A percentile compares a stretch with the other conserved stretches of the same genome.
Evolutionary conservation across 805 yeast genomes (phyloP).

Genomic region (Millerago galiae): DNA sequence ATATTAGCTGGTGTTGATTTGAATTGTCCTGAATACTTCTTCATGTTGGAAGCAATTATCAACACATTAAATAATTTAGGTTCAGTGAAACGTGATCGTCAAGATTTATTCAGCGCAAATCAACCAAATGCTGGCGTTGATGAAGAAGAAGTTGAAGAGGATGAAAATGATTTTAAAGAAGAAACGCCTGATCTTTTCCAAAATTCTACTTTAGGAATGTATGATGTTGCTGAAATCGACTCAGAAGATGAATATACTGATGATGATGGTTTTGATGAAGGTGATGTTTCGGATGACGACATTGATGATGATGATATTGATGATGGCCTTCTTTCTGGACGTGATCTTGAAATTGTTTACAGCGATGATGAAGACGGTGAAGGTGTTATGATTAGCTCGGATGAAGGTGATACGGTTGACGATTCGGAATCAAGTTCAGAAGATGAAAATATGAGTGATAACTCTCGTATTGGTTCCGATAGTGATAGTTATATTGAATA

Average conservation of each 20-base stretch:
- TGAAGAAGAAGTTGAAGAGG: conserved; percentile 50
- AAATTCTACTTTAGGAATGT: conserved; percentile 92
- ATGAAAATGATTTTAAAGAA: conserved; percentile 51
- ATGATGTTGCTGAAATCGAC: conserved; percentile 71
- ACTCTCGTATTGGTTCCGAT: conserved; percentile 12
- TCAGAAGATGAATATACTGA: conserved; percentile 56
- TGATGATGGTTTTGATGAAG: conserved; percentile 40
- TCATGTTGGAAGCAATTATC: conserved; percentile 51
- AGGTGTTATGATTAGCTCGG: conserved; percentile 23
- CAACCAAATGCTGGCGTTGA: conserved; percentile 34
- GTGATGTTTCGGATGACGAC: conserved; percentile 27
- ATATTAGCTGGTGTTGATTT: conserved; percentile 64
- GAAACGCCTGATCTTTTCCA: conserved; percentile 79
- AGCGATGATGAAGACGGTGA: conserved; percentile 30
- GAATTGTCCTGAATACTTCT: conserved; percentile 61
- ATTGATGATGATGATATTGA: conserved; percentile 27
- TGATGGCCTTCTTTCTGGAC: conserved; percentile 14
- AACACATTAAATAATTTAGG: conserved; percentile 54
- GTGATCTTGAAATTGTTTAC: conserved; percentile 25
- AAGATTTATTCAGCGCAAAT: conserved; percentile 47
- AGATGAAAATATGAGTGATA: conserved; percentile 14
- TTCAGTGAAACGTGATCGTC: conserved; percentile 48
- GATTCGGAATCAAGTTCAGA: conserved; percentile 9
- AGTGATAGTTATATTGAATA: conserved; percentile 21
- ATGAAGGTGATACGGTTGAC: conserved; percentile 25